Percentiles rank a stretch among this genome's conserved stretches.
phyloP scores from a whole-genome alignment of 805 yeast species.

The Ogataea sp. region DNA sequence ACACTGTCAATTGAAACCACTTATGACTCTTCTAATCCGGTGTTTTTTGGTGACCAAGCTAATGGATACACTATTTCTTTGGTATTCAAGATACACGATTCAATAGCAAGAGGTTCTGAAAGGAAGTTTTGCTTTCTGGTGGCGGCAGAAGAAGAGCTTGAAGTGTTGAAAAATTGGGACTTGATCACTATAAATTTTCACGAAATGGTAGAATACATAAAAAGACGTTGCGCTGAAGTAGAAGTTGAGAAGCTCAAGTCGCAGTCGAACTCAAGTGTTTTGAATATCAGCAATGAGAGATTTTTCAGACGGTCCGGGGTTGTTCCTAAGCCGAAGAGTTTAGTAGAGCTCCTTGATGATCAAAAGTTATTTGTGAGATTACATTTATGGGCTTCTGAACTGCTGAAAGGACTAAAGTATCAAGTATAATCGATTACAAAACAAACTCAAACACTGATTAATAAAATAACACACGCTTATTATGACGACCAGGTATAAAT shows the following conservation, averaged over 20 bases:
- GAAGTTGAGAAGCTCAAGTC: conserved; percentile 14
- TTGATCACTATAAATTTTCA: conserved; percentile 33
- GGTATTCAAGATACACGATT: conserved; percentile 55
- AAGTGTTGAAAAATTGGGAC: conserved; percentile 48
- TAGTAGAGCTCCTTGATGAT: conserved; percentile 49
- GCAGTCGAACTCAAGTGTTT: not conserved
- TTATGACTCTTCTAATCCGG: conserved; percentile 48
- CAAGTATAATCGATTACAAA: not conserved
- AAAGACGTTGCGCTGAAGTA: conserved; percentile 18
- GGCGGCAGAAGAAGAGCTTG: conserved; percentile 45
- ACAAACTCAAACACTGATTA: not conserved
- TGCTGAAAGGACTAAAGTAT: not conserved
- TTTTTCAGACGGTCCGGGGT: conserved; percentile 47
- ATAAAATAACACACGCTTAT: not conserved
- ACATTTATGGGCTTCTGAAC: conserved; percentile 48
- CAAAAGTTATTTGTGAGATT: conserved; percentile 44
- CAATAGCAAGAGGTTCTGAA: conserved; percentile 67
- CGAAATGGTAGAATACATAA: conserved; percentile 33
- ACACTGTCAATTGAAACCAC: conserved; percentile 61
- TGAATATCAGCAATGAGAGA: conserved; percentile 31
- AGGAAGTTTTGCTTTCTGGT: conserved; percentile 57
- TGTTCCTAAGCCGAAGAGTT: conserved; percentile 44
- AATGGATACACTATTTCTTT: conserved; percentile 54
- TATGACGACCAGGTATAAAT: too few relatives aligned
- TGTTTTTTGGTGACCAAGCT: conserved; percentile 53